Percentiles rank a stretch among this genome's conserved stretches.
These are phyloP conservation scores for Astrothelium subdiscretum DNA, from an alignment of 495 filamentous ascomycete genomes.

Conservation along the genomic window DNA sequence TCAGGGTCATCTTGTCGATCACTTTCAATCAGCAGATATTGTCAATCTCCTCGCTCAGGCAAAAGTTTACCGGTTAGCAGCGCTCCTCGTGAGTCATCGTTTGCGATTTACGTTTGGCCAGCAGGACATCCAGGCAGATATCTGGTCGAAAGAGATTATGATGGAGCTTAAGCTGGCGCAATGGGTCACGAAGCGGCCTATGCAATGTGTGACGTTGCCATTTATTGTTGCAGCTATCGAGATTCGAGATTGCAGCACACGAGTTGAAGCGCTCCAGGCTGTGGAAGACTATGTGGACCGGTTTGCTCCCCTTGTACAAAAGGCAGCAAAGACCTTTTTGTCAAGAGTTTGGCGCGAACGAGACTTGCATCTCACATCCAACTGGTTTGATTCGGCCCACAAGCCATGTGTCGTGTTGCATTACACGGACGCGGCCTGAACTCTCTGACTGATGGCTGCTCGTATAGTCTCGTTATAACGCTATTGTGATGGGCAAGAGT, in stretches of 20 bases:
- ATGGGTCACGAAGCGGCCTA: conserved; percentile 13
- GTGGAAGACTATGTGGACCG: background rate
- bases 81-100: conserved; percentile 18
- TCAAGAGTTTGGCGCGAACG: conserved; percentile 3
- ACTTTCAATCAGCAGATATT: conserved; percentile 13
- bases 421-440: conserved; percentile 1
- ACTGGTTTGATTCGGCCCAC: background rate
- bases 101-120: conserved; percentile 16
- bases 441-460: background rate
- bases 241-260: conserved; percentile 5
- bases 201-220: conserved; percentile 16
- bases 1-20: conserved; percentile 9
- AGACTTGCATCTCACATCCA: conserved; percentile 1
- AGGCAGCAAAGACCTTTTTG: conserved; percentile 1
- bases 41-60: conserved; percentile 18
- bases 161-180: conserved; percentile 17
- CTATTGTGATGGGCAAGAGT: background rate
- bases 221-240: conserved; percentile 18
- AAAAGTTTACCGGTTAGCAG: conserved; percentile 12
- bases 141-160: conserved; percentile 16
- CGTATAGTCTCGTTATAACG: background rate
- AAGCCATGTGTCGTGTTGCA: conserved; percentile 2
- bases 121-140: conserved; percentile 16
- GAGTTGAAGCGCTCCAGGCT: background rate
- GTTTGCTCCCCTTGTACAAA: conserved; percentile 1